Conservation (phyloP, 306 rosid genomes). For the Pachyrhizus erosus region DNA sequence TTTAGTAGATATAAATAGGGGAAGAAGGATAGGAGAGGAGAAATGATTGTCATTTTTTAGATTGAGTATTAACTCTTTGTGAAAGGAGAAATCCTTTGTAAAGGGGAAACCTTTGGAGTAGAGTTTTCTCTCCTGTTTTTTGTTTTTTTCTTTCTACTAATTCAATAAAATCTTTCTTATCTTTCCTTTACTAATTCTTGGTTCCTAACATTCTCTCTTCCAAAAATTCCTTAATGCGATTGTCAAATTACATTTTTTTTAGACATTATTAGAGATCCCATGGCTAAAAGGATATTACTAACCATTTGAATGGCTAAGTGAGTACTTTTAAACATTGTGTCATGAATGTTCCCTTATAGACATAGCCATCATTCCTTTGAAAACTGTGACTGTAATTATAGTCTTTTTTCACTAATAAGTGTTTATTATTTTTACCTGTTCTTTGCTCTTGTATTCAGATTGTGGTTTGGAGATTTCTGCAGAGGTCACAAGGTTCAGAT, state of each 20-base stretch:
- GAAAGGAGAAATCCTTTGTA: no score
- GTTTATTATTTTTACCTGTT: background rate
- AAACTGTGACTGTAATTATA: slow-evolving; percentile 12
- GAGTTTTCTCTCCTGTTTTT: no score
- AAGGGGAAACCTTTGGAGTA: no score
- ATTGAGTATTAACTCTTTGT: no score
- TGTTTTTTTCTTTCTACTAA: no score
- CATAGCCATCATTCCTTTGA: slow-evolving; percentile 13
- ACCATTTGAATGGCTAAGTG: background rate
- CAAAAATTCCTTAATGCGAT: background rate
- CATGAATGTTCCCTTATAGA: background rate
- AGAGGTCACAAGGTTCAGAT: slow-evolving; percentile 76
- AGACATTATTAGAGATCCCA: background rate
- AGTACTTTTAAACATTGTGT: background rate
- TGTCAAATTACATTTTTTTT: background rate
- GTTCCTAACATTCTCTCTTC: no score
- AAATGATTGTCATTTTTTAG: no score
- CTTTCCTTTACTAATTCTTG: no score
- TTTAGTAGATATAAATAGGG: no score
- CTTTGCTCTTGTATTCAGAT: slow-evolving; percentile 59
- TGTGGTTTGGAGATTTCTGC: slow-evolving; percentile 92
- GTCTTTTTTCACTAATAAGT: slow-evolving; percentile 18
- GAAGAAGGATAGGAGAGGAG: no score
- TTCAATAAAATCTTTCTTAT: no score
- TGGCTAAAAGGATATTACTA: background rate